A percentile compares a stretch with the other conserved stretches of the same genome.
phyloP scores from a whole-genome alignment of 2,329 filamentous ascomycete genomes.

The Balansia obtecta region DNA sequence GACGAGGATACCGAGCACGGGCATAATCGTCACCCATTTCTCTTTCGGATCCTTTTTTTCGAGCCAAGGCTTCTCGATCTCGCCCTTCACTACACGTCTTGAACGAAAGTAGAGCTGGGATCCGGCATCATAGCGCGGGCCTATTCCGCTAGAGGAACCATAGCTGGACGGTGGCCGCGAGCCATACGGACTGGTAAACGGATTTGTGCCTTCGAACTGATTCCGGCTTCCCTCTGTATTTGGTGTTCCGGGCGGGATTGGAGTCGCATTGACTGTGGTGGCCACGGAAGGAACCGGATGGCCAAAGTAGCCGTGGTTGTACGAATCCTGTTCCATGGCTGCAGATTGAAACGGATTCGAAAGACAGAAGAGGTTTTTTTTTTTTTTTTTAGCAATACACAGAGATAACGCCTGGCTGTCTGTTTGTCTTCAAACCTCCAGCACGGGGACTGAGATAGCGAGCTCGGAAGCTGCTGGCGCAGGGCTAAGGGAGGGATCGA shows the following conservation, averaged over 20 bases:
- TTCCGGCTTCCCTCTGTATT: constrained; percentile 27
- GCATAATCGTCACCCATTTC: constrained; percentile 79
- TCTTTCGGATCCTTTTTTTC: constrained; percentile 62
- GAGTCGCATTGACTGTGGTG: constrained; percentile 26
- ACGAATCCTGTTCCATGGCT: constrained; percentile 17
- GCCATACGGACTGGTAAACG: constrained; percentile 31
- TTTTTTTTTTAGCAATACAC: no score
- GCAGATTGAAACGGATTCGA: background rate
- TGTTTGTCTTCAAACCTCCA: no score
- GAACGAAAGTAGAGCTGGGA: constrained; percentile 58
- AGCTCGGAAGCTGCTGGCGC: background rate
- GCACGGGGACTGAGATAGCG: background rate
- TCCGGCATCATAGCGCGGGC: constrained; percentile 23
- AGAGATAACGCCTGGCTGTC: no score
- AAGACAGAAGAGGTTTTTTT: no score
- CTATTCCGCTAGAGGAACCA: constrained; percentile 29
- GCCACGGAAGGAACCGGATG: constrained; percentile 21
- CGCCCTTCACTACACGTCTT: constrained; percentile 56
- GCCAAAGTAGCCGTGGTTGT: constrained; percentile 14
- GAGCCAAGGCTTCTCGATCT: constrained; percentile 67
- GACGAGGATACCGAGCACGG: constrained; percentile 55
- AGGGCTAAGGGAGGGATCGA: background rate
- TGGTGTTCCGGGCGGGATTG: constrained; percentile 29
- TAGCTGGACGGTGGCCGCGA: constrained; percentile 37
- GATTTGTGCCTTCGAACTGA: constrained; percentile 31